phyloP scores from a whole-genome alignment of 257 asterid species.

The Plantago ovata region DNA sequence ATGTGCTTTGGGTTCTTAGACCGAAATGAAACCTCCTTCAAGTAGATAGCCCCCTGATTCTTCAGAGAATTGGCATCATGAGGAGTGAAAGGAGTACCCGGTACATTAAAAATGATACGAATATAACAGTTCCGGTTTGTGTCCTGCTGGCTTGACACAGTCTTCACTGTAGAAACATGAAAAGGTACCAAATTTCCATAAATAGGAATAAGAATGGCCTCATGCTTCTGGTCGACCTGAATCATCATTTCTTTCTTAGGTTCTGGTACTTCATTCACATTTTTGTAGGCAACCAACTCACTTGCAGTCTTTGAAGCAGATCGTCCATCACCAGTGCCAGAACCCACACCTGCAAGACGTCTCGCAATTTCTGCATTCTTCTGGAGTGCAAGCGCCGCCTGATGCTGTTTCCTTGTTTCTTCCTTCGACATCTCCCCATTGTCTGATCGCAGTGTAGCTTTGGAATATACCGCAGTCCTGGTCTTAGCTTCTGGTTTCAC shows the following conservation, averaged over 20 bases:
- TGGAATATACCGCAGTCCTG: slow-evolving; percentile 37
- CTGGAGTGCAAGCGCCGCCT: slow-evolving; percentile 75
- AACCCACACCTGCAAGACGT: slow-evolving; percentile 58
- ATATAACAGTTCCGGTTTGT: slow-evolving; percentile 58
- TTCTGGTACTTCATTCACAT: slow-evolving; percentile 53
- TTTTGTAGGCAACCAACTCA: slow-evolving; percentile 59
- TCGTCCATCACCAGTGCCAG: slow-evolving; percentile 37
- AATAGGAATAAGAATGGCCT: slow-evolving; percentile 62
- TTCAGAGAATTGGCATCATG: slow-evolving; percentile 52
- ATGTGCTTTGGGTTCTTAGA: slow-evolving; percentile 75
- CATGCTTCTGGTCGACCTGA: slow-evolving; percentile 69
- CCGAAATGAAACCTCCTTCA: slow-evolving; percentile 64
- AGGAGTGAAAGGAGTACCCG: slow-evolving; percentile 68
- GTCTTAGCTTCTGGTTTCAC: slow-evolving; percentile 22
- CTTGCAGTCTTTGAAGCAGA: slow-evolving; percentile 30
- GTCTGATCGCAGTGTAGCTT: slow-evolving; percentile 72
- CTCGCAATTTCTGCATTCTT: slow-evolving; percentile 72
- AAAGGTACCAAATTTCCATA: slow-evolving; percentile 71
- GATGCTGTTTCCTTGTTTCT: slow-evolving; percentile 73
- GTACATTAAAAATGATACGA: slow-evolving; percentile 63
- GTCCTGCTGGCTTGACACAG: slow-evolving; percentile 69
- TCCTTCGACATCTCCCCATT: slow-evolving; percentile 67
- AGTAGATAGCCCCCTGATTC: slow-evolving; percentile 47
- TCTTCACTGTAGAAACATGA: slow-evolving; percentile 63
- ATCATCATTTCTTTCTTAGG: slow-evolving; percentile 61